Conservation (phyloP, 768 basidiomycete species). For the Lepiota subincarnata region DNA sequence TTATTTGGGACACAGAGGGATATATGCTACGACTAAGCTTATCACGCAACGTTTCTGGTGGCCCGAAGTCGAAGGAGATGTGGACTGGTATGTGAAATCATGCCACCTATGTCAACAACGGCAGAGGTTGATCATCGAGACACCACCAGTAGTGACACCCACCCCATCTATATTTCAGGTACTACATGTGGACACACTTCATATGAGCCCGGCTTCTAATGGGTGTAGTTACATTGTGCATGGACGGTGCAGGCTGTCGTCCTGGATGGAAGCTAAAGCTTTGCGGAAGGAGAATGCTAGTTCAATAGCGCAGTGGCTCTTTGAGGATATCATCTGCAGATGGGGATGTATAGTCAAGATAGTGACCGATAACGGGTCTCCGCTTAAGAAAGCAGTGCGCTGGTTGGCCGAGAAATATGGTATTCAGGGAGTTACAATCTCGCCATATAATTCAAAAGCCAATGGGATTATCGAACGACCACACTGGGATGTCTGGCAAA, state of each 20-base stretch:
- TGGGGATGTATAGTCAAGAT: constrained; percentile 31
- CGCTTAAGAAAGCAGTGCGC: constrained; percentile 16
- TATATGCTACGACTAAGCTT: constrained; percentile 12
- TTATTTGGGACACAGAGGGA: constrained; percentile 22
- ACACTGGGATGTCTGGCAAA: constrained; percentile 19
- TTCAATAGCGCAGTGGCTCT: constrained; percentile 20
- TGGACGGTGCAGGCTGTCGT: constrained; percentile 15
- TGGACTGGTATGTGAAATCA: constrained; percentile 21
- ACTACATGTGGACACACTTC: constrained; percentile 21
- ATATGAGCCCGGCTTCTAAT: constrained; percentile 18
- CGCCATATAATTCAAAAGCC: constrained; percentile 20
- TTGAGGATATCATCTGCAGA: constrained; percentile 28
- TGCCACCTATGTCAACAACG: constrained; percentile 22
- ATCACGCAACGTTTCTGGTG: constrained; percentile 25
- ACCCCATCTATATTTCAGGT: constrained; percentile 21
- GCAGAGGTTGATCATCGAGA: constrained; percentile 15
- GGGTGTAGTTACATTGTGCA: constrained; percentile 22
- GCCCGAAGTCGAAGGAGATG: constrained; percentile 22
- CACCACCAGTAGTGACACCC: constrained; percentile 16
- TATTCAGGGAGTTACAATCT: constrained; percentile 18
- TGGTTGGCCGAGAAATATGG: constrained; percentile 21
- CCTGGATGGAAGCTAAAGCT: constrained; percentile 21
- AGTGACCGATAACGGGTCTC: constrained; percentile 36
- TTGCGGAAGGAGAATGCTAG: constrained; percentile 18
- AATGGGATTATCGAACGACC: constrained; percentile 20